Conservation (phyloP, 306 rosid species). For the Amphicarpaea edgeworthii region DNA sequence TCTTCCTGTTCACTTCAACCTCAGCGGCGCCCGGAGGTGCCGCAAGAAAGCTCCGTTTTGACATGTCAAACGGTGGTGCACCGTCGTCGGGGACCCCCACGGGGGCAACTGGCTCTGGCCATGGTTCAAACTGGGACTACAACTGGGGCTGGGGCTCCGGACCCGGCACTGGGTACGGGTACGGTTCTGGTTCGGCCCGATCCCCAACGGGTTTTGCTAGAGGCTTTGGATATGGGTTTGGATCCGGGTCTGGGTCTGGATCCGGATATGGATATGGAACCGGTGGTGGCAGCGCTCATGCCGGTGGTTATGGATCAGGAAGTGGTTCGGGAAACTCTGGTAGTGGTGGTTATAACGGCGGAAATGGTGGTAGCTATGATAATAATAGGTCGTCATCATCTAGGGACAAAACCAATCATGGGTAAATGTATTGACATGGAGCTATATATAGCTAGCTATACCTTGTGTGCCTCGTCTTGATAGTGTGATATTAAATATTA, state of each 20-base stretch:
- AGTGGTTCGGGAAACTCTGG: conserved; percentile 56
- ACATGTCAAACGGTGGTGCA: conserved; percentile 46
- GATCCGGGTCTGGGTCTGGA: conserved; percentile 68
- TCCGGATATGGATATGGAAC: conserved; percentile 68
- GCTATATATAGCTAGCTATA: conserved; percentile 19
- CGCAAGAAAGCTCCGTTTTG: conserved; percentile 43
- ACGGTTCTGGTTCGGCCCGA: conserved; percentile 78
- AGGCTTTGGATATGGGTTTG: conserved; percentile 73
- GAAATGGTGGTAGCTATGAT: conserved; percentile 40
- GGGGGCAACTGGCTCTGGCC: conserved; percentile 72
- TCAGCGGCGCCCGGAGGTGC: not conserved
- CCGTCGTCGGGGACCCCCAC: conserved; percentile 53
- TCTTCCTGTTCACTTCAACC: conserved; percentile 47
- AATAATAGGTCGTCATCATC: conserved; percentile 34
- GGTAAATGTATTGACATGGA: conserved; percentile 31
- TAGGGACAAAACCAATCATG: conserved; percentile 49
- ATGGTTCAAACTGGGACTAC: conserved; percentile 78
- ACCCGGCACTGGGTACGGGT: conserved; percentile 81
- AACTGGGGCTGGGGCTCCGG: conserved; percentile 89
- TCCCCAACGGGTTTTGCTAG: conserved; percentile 64
- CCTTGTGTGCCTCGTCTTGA: not conserved
- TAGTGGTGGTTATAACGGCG: conserved; percentile 40
- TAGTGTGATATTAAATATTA: not conserved
- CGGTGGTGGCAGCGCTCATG: conserved; percentile 64
- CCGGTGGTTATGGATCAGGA: conserved; percentile 69